These are phyloP conservation scores for Filosporella fistucella DNA, from an alignment of 495 filamentous ascomycete genomes.

Conservation along the genomic window DNA sequence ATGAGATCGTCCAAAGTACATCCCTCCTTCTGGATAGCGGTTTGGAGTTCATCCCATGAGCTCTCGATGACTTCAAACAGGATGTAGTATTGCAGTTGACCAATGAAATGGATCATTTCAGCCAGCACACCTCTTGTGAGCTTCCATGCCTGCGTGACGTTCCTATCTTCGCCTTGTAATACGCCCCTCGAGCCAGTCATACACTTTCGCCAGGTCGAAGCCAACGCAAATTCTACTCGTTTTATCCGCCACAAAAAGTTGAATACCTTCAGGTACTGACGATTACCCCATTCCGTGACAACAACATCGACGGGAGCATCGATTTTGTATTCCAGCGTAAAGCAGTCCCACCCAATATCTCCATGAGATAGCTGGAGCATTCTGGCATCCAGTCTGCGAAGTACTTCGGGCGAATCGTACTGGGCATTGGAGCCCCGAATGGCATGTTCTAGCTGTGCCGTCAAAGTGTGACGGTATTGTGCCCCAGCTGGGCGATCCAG, in stretches of 20 bases:
- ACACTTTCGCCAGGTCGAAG: conserved; percentile 87
- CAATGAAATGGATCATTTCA: conserved; percentile 98
- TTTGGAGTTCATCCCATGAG: conserved; percentile 84
- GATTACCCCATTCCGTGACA: conserved; percentile 88
- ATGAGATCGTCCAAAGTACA: conserved; percentile 95
- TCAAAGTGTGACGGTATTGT: conserved; percentile 92
- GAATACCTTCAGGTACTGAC: conserved; percentile 97
- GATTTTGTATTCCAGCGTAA: conserved; percentile 98
- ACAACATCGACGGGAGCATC: conserved; percentile 97
- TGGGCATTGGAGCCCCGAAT: conserved; percentile 97
- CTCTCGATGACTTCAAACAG: conserved; percentile 97
- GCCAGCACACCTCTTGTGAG: conserved; percentile 78
- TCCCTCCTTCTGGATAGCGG: conserved; percentile 71
- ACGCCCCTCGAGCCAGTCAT: conserved; percentile 95
- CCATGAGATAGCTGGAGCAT: conserved; percentile 95
- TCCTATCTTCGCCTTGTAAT: conserved; percentile 72
- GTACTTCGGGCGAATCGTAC: conserved; percentile 88
- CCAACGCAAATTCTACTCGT: conserved; percentile 90
- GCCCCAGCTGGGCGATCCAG: conserved; percentile 93
- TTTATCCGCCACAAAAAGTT: conserved; percentile 99
- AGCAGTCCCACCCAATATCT: conserved; percentile 99
- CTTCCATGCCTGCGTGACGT: conserved; percentile 84
- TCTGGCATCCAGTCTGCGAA: conserved; percentile 87
- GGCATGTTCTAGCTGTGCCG: conserved; percentile 94
- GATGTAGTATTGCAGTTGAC: conserved; percentile 97